Conservation (phyloP, 306 rosid species). For the Fragaria nilgerrensis region DNA sequence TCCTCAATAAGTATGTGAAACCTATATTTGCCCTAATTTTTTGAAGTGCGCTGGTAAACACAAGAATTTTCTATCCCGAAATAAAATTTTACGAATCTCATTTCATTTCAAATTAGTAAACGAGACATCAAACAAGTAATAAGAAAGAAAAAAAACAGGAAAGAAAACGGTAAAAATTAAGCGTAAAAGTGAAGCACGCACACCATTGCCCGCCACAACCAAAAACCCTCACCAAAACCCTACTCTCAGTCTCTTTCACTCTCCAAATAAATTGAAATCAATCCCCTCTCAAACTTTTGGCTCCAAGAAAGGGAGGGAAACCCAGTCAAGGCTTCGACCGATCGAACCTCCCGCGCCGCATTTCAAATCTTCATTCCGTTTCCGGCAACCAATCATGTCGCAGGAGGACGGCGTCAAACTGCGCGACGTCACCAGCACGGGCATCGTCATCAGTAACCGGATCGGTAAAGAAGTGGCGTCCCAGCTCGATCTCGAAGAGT, state of each 20-base stretch:
- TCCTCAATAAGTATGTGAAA: too few relatives aligned
- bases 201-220: slow-evolving; percentile 47
- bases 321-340: not conserved
- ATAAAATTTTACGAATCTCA: too few relatives aligned
- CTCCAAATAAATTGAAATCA: not conserved
- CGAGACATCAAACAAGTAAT: too few relatives aligned
- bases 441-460: slow-evolving; percentile 78
- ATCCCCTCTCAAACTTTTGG: not conserved
- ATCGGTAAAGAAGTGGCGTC: slow-evolving; percentile 80
- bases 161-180: too few relatives aligned
- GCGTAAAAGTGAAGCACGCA: too few relatives aligned
- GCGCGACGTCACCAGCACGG: slow-evolving; percentile 82
- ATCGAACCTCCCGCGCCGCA: not conserved
- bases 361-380: slow-evolving; percentile 10
- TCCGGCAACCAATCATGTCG: slow-evolving; percentile 40
- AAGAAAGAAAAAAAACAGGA: too few relatives aligned
- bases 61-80: too few relatives aligned
- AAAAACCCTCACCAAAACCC: slow-evolving; percentile 63
- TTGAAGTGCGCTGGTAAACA: too few relatives aligned
- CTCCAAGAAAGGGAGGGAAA: slow-evolving; percentile 22
- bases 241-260: slow-evolving; percentile 7
- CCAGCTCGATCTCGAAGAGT: slow-evolving; percentile 91
- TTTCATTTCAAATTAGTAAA: too few relatives aligned
- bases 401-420: slow-evolving; percentile 76
- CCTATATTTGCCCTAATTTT: too few relatives aligned